Conservation (phyloP, 1,284 basidiomycete species). For the Pyrrhoderma lamaoense region DNA sequence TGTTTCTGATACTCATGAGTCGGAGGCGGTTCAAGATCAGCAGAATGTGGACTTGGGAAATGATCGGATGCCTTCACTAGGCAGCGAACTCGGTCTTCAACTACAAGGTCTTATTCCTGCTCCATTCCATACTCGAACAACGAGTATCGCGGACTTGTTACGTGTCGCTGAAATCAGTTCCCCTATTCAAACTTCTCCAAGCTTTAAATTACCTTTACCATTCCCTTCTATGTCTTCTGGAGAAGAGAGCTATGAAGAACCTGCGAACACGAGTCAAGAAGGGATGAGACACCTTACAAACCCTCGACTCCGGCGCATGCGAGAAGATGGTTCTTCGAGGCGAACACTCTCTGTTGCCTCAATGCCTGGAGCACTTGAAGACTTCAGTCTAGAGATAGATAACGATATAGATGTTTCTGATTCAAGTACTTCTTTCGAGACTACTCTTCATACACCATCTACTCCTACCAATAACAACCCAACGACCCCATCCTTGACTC, state of each 20-base stretch:
- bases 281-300: slow-evolving; percentile 1
- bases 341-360: neutral
- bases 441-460: neutral
- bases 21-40: no score
- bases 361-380: neutral
- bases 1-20: neutral
- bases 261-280: neutral
- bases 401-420: no score
- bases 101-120: slow-evolving; percentile 36
- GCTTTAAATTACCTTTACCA: neutral
- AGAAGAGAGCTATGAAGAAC: neutral
- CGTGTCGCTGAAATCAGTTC: slow-evolving; percentile 12
- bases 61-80: slow-evolving; percentile 36
- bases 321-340: no score
- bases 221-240: neutral
- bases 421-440: neutral
- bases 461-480: neutral
- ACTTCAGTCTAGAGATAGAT: no score
- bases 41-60: no score
- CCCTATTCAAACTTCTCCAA: neutral
- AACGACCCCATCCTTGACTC: neutral
- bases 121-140: slow-evolving; percentile 37
- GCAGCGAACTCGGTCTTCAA: slow-evolving; percentile 45
- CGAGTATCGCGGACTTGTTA: slow-evolving; percentile 45
- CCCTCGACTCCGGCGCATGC: slow-evolving; percentile 4